phyloP scores from a whole-genome alignment of 805 yeast species.

The Clavispora vitiphila region DNA sequence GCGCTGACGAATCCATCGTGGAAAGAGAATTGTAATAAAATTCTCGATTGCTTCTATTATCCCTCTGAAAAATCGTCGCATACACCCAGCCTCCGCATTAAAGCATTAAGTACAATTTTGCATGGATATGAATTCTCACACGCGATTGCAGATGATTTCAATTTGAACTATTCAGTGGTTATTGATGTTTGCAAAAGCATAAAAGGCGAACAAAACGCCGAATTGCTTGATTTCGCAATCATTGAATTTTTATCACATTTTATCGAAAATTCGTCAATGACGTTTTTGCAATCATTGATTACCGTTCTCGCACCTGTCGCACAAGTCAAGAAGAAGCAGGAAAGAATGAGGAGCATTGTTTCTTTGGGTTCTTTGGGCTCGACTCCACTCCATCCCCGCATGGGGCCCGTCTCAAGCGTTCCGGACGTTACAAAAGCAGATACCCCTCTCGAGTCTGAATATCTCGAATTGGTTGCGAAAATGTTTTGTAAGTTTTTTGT shows the following conservation, averaged over 20 bases:
- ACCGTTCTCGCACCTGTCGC: constrained; percentile 10
- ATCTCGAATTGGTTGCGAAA: constrained; percentile 17
- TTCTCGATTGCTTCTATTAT: constrained; percentile 44
- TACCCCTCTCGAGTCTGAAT: background rate
- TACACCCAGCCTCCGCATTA: constrained; percentile 23
- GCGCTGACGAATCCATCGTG: constrained; percentile 49
- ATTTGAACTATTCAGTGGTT: constrained; percentile 28
- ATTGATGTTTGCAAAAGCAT: constrained; percentile 27
- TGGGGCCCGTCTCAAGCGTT: background rate
- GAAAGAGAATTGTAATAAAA: constrained; percentile 40
- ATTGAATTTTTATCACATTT: constrained; percentile 23
- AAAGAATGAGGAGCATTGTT: constrained; percentile 23
- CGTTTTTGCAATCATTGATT: constrained; percentile 15
- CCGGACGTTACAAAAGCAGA: background rate
- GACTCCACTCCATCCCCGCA: constrained; percentile 3
- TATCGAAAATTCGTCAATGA: constrained; percentile 12
- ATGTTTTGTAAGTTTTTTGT: constrained; percentile 24
- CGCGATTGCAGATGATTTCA: constrained; percentile 23
- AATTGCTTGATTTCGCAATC: constrained; percentile 26
- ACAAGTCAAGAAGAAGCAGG: constrained; percentile 4
- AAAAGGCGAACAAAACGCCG: constrained; percentile 24
- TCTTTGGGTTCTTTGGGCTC: constrained; percentile 21
- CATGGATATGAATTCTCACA: constrained; percentile 32
- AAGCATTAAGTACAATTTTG: constrained; percentile 30
- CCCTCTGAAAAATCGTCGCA: constrained; percentile 6